These are phyloP conservation scores for Mortierella sp. DNA, from an alignment of 371 early-diverging fungal species.

Conservation along the genomic window DNA sequence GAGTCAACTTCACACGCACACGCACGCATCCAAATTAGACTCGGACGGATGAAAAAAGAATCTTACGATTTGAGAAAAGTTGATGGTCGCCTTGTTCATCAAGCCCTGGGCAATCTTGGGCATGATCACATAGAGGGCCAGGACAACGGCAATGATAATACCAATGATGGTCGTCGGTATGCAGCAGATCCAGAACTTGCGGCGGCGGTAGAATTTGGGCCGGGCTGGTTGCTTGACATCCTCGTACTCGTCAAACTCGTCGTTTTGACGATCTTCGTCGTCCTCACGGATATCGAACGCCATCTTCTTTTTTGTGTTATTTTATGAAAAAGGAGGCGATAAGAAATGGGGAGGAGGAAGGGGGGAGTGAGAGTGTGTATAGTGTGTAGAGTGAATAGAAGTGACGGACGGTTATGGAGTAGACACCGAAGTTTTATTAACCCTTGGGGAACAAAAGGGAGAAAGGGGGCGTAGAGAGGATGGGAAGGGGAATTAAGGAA, in stretches of 20 bases:
- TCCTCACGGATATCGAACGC: conserved; percentile 56
- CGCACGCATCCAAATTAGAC: background rate
- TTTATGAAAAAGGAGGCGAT: background rate
- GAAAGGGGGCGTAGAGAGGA: too few relatives aligned
- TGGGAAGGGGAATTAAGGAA: too few relatives aligned
- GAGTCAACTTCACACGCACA: too few relatives aligned
- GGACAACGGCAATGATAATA: conserved; percentile 63
- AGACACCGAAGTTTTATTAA: too few relatives aligned
- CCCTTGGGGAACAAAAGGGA: too few relatives aligned
- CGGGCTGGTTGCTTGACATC: conserved; percentile 38
- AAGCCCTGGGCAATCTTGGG: conserved; percentile 71
- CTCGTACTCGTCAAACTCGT: conserved; percentile 57
- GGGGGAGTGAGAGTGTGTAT: background rate
- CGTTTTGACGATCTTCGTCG: conserved; percentile 31
- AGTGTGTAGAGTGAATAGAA: too few relatives aligned
- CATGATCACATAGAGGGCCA: conserved; percentile 70
- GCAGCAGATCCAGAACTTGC: conserved; percentile 72
- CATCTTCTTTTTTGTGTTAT: conserved; percentile 19
- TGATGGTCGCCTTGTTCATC: conserved; percentile 55
- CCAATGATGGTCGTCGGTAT: conserved; percentile 62
- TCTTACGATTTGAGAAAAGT: conserved; percentile 48
- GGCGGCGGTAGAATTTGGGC: conserved; percentile 65
- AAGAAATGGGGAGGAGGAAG: background rate
- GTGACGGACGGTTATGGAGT: too few relatives aligned
- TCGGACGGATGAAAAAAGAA: background rate